Evolutionary conservation across 805 yeast genomes (phyloP).

Genomic region (Kazachstania bromeliacearum): DNA sequence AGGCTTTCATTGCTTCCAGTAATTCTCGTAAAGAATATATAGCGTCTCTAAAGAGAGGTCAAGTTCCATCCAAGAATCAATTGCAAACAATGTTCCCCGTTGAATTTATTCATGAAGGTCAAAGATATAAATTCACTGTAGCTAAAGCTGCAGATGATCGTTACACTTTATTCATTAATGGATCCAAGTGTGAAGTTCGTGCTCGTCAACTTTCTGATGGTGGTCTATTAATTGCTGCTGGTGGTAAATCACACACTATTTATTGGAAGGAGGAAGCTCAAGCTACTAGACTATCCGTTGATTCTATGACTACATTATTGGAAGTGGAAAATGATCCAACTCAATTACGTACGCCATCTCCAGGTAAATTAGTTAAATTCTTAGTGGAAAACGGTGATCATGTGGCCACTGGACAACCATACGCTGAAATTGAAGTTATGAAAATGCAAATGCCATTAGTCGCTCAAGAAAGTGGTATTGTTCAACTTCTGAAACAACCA

Average conservation of each 20-base stretch:
- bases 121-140: conserved; percentile 88
- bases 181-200: conserved; percentile 80
- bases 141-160: conserved; percentile 82
- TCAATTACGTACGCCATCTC: conserved; percentile 96
- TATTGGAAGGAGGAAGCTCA: conserved; percentile 98
- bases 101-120: conserved; percentile 92
- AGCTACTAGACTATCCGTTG: conserved; percentile 90
- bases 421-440: conserved; percentile 98
- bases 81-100: conserved; percentile 84
- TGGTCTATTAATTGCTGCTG: conserved; percentile 78
- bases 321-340: conserved; percentile 98
- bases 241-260: conserved; percentile 88
- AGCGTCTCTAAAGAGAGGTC: conserved; percentile 84
- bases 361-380: conserved; percentile 92
- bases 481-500: conserved; percentile 91
- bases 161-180: conserved; percentile 86
- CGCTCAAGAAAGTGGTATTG: conserved; percentile 87
- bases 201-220: conserved; percentile 90
- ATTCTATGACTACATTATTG: conserved; percentile 85
- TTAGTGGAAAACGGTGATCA: conserved; percentile 95
- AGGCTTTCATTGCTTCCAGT: conserved; percentile 74
- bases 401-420: conserved; percentile 81
- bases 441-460: conserved; percentile 98
- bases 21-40: conserved; percentile 61
- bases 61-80: conserved; percentile 74